Base-by-base conservation (phyloP, 345 rosid species). In the Adansonia digitata region DNA sequence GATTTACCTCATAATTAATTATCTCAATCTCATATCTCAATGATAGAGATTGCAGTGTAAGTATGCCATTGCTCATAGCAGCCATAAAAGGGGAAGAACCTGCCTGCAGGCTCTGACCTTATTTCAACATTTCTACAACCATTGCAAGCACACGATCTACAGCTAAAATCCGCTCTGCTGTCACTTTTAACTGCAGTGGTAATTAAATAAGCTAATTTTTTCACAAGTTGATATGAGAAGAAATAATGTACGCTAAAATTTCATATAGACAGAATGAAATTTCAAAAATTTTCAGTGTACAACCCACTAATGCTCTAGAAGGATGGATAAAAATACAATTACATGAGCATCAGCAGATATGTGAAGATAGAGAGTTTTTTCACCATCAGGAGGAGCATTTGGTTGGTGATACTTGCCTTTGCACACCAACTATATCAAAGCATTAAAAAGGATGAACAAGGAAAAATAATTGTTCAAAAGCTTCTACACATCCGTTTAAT, bases 341-440 rank as follows among this genome's bases (percentile, higher is more conserved):
- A 94, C 98, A 82, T 94, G 90, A 24, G 92, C 86, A 29, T 83
- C 93, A 20, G 97, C 83, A 81, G 97, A 94, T 67, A 94, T 91
- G 78, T 94, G 97, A 83, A 94, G 97, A 88, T 88, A 91, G 57
- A 94, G 80, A 3, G 97, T 94, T 82, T 90, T 94, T 82, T 88
- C 97, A 81, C 91, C 87, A 81, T 89, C 94, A 71, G 88, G 83
- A 0, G 84, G 90, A 57, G 92, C 84, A 86, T 88, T 87, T 48
- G 94, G 94, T 13, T 79, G 91, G 77, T 85, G 90, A 77, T 91
- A 94, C 81, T 86, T 94, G 65, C 97, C 98, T 92, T 97, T 94
- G 85, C 56, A 85, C 56, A 63, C 60, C 43, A 74, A 22, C 51
- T 73, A 39, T 81, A 55, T 31, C 37, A 27, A 69, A 24, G n/a